These are phyloP conservation scores for Pyrus pyrifolia DNA, from an alignment of 306 rosid species.

Conservation along the genomic window DNA sequence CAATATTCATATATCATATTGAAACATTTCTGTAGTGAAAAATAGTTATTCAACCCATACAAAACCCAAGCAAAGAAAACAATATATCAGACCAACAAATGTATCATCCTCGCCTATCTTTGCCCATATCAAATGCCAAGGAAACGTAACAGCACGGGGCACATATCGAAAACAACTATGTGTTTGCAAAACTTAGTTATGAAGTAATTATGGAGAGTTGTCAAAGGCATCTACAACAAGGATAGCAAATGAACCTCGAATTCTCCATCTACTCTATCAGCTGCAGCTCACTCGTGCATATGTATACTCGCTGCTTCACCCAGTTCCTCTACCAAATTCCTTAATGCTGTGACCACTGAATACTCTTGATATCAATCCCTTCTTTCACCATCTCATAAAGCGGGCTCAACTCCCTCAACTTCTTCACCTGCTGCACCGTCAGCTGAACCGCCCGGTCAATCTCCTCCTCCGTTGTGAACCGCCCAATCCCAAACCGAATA, in stretches of 20 bases:
- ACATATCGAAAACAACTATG: background rate
- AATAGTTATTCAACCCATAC: background rate
- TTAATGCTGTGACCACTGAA: slow-evolving; percentile 89
- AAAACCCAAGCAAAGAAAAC: background rate
- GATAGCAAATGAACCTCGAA: background rate
- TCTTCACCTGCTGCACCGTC: slow-evolving; percentile 74
- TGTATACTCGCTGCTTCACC: background rate
- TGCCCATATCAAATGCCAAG: background rate
- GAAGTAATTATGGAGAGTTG: background rate
- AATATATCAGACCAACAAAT: background rate
- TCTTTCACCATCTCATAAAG: slow-evolving; percentile 96
- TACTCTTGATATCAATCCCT: slow-evolving; percentile 73
- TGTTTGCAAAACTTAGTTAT: background rate
- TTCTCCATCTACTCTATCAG: background rate
- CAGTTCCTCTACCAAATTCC: background rate
- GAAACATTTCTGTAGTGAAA: background rate
- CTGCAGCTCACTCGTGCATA: background rate
- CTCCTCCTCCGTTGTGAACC: slow-evolving; percentile 88
- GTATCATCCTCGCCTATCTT: background rate
- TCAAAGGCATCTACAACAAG: background rate
- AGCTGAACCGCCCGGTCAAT: slow-evolving; percentile 71
- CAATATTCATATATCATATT: background rate
- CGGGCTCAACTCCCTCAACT: slow-evolving; percentile 95
- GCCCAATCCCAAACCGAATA: slow-evolving; percentile 89
- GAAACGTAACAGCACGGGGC: background rate